phyloP scores from a whole-genome alignment of 1,139 yeast species.

The Pichia sp. region DNA sequence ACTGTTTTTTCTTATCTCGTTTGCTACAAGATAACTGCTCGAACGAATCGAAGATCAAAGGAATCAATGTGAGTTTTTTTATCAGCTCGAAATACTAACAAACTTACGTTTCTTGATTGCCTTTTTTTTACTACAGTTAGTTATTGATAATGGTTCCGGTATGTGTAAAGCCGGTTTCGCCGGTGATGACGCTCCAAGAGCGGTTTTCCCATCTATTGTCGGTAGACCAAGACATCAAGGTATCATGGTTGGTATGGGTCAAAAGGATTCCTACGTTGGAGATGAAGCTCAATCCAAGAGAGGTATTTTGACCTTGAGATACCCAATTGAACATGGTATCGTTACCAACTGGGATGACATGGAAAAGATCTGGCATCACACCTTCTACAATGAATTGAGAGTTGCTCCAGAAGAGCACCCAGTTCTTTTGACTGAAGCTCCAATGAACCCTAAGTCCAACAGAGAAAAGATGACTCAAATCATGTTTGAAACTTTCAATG shows the following conservation, averaged over 20 bases:
- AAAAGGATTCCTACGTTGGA: slow-evolving; percentile 98
- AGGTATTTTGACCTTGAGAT: slow-evolving; percentile 97
- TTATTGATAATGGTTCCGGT: slow-evolving; percentile 99
- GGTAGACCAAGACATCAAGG: slow-evolving; percentile 99
- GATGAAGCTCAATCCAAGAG: slow-evolving; percentile 99
- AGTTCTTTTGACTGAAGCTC: slow-evolving; percentile 87
- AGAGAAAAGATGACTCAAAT: slow-evolving; percentile 99
- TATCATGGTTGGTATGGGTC: slow-evolving; percentile 99
- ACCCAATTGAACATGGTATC: slow-evolving; percentile 99
- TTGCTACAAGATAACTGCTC: no score
- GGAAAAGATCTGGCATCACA: slow-evolving; percentile 47
- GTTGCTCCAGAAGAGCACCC: slow-evolving; percentile 89
- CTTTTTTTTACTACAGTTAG: slow-evolving; percentile 43
- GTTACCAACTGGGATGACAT: slow-evolving; percentile 99
- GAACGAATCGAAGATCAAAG: no score
- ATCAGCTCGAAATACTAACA: slow-evolving; percentile 13
- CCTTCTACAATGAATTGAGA: slow-evolving; percentile 40
- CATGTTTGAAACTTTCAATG: slow-evolving; percentile 97
- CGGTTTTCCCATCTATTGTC: slow-evolving; percentile 99
- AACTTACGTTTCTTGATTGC: slow-evolving; percentile 13
- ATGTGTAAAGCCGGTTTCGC: slow-evolving; percentile 99
- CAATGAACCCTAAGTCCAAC: slow-evolving; percentile 98
- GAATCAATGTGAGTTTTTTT: no score
- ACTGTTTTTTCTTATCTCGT: no score
- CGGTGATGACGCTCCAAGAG: slow-evolving; percentile 99